Conservation (phyloP, 768 basidiomycete genomes). For the Kockovaella imperatae region DNA sequence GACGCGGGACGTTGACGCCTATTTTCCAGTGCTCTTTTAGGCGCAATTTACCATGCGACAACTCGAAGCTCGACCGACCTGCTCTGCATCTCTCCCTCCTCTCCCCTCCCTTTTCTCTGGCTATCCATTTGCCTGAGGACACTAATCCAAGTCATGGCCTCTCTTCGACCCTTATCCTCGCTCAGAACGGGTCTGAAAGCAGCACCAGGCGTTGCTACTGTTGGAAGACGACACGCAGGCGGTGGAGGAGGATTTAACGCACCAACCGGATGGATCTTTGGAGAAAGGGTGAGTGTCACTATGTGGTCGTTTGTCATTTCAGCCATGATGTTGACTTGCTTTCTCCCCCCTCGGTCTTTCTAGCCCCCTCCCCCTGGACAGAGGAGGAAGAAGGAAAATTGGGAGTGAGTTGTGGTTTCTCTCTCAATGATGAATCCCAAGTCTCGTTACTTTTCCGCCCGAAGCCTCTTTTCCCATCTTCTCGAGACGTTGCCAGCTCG, state of each 20-base stretch:
- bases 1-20: too few relatives aligned
- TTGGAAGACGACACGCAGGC: neutral
- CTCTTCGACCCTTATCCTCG: neutral
- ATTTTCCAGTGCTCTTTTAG: too few relatives aligned
- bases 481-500: neutral
- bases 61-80: too few relatives aligned
- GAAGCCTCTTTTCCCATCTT: too few relatives aligned
- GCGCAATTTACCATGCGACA: too few relatives aligned
- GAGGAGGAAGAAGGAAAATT: conserved; percentile 77
- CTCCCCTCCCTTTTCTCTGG: too few relatives aligned
- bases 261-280: conserved; percentile 77
- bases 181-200: neutral
- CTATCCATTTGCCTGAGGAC: too few relatives aligned
- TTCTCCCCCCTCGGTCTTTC: too few relatives aligned
- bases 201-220: neutral
- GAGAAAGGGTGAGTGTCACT: conserved; percentile 66
- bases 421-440: neutral
- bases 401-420: conserved; percentile 53
- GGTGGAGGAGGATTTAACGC: conserved; percentile 52
- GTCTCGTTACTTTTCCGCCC: too few relatives aligned
- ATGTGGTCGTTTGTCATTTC: neutral
- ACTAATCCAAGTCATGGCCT: too few relatives aligned
- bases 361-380: conserved; percentile 19
- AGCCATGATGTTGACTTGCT: too few relatives aligned
- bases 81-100: too few relatives aligned